Evolutionary conservation across 768 basidiomycete species (phyloP), one percentile per base, ranked within the genome.

Genomic region (Termitomyces sp.): DNA sequence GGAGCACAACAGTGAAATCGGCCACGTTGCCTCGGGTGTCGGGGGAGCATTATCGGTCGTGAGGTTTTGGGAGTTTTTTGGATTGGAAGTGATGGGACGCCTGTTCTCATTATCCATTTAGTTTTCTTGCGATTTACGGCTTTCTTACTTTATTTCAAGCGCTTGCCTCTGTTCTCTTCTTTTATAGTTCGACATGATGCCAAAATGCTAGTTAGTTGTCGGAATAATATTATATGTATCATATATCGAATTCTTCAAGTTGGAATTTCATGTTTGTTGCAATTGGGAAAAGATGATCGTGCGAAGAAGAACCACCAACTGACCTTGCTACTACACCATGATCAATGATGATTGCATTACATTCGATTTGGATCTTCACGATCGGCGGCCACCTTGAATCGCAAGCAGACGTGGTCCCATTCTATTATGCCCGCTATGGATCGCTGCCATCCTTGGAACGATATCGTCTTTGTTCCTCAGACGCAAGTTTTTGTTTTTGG

Each of bases 151-250:
- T 32, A 9, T 32, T 45, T 20, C n/a, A 32, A 35, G 39, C 28
- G 13, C 35, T 44, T 52, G 39, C 32, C 49, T 50, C 7, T 16
- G 22, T 63, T 49, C 28, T 28, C 28, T 28, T 28, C 54, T 54
- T 48, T 20, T 40, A 16, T 46, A 36, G 44, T 45, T 39, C 53
- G 52, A 50, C 13, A 13, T 20, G 4, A 33, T 53, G 13, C 40
- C 36, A 52, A 32, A 18, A 35, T 55, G 42, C 57, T 58, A 58
- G 59, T 49, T 58, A 59, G 45, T 40, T 50, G 53, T 68, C 60
- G 24, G 45, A 55, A 64, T 60, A 65, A 65, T 65, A 55, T 65
- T 51, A 57, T 28, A 38, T 36, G 40, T 57, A 32, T 53, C 20
- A 33, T 60, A 56, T 56, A 50, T 57, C 33, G 11, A 44, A 11